Conservation (phyloP, 1,284 basidiomycete species). For the Heterobasidion annosum region DNA sequence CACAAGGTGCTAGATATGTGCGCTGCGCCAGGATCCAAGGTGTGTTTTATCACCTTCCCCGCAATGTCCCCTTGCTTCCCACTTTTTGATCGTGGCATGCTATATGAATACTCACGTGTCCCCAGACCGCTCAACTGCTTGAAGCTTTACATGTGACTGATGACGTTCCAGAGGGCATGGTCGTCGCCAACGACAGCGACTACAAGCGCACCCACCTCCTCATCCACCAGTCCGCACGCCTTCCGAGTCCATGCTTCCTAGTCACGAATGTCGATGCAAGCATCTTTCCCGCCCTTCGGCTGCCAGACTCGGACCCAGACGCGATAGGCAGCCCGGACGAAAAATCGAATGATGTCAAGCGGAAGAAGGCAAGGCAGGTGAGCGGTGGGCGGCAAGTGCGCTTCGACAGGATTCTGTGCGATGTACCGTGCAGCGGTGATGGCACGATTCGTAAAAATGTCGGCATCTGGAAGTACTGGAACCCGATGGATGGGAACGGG, state of each 20-base stretch:
- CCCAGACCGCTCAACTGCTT: conserved; percentile 80
- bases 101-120: neutral
- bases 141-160: conserved; percentile 79
- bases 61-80: neutral
- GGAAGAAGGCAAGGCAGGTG: conserved; percentile 11
- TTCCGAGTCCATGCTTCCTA: conserved; percentile 88
- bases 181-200: conserved; percentile 90
- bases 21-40: conserved; percentile 98
- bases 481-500: conserved; percentile 82
- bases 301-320: conserved; percentile 17
- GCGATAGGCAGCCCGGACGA: neutral
- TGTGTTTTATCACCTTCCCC: conserved; percentile 14
- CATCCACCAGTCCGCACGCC: conserved; percentile 93
- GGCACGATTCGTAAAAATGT: conserved; percentile 94
- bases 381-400: conserved; percentile 35
- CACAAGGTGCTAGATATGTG: conserved; percentile 97
- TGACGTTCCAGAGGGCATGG: conserved; percentile 65
- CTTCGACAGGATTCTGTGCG: conserved; percentile 93
- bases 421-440: conserved; percentile 97
- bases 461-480: conserved; percentile 94
- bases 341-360: neutral
- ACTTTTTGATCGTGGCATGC: no score
- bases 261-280: conserved; percentile 97
- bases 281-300: conserved; percentile 66
- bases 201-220: conserved; percentile 94